Evolutionary conservation across 2,329 filamentous ascomycete genomes (phyloP).

Genomic region (Periglandula ipomoeae): DNA sequence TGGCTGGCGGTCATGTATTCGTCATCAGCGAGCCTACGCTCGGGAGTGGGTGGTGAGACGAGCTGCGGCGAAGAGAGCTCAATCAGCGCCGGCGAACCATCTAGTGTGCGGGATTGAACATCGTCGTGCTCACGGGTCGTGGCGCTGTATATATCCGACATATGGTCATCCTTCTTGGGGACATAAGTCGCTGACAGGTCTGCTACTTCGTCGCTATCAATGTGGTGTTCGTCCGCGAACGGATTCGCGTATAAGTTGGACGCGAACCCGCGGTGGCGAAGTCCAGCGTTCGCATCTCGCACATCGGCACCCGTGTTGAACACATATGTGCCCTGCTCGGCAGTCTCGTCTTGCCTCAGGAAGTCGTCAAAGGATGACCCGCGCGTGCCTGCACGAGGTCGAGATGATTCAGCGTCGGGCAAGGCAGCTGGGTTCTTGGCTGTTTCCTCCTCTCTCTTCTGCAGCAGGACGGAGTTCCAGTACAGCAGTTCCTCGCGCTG

Average conservation of each 20-base stretch:
- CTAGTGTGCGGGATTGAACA: slow-evolving; percentile 14
- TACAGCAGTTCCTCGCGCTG: slow-evolving; percentile 58
- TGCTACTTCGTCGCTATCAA: slow-evolving; percentile 37
- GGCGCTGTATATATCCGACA: slow-evolving; percentile 49
- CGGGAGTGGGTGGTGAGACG: slow-evolving; percentile 21
- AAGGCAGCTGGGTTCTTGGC: neutral
- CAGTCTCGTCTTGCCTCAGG: slow-evolving; percentile 38
- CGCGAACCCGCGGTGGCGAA: slow-evolving; percentile 37
- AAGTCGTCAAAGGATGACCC: slow-evolving; percentile 51
- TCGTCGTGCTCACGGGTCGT: slow-evolving; percentile 34
- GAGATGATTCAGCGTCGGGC: neutral
- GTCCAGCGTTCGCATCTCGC: slow-evolving; percentile 30
- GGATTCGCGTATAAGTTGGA: slow-evolving; percentile 45
- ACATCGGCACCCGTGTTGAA: slow-evolving; percentile 47
- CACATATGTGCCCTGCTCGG: slow-evolving; percentile 46
- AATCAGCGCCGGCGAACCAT: slow-evolving; percentile 22
- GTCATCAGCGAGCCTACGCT: slow-evolving; percentile 27
- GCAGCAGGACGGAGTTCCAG: slow-evolving; percentile 50
- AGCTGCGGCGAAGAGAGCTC: slow-evolving; percentile 18
- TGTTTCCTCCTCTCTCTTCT: slow-evolving; percentile 31
- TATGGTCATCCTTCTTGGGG: slow-evolving; percentile 36
- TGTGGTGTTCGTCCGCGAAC: slow-evolving; percentile 48
- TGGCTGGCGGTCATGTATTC: slow-evolving; percentile 46
- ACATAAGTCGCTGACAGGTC: slow-evolving; percentile 31
- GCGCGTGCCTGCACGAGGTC: slow-evolving; percentile 5